phyloP scores from a whole-genome alignment of 2,329 filamentous ascomycete genomes.

The Aspergillus carbonarius region DNA sequence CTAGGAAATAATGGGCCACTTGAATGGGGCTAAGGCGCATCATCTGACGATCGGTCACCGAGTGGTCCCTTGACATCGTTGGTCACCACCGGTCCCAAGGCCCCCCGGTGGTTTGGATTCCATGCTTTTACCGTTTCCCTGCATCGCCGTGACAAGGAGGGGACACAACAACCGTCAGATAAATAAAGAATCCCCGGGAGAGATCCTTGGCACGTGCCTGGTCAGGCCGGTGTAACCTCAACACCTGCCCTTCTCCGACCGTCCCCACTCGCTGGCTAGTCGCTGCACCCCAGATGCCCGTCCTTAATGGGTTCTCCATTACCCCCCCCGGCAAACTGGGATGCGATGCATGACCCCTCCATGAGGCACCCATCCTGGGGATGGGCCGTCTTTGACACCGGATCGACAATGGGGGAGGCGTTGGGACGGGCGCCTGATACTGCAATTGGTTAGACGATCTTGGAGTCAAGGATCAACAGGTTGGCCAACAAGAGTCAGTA shows the following conservation, averaged over 20 bases:
- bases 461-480: not conserved
- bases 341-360: not conserved
- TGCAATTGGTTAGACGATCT: not conserved
- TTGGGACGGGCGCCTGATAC: not conserved
- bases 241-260: not conserved
- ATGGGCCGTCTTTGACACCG: not conserved
- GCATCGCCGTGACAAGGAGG: not conserved
- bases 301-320: not conserved
- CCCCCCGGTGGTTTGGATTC: not conserved
- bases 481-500: too few relatives aligned
- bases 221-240: not conserved
- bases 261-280: not conserved
- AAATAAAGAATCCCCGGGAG: not conserved
- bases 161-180: not conserved
- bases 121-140: not conserved
- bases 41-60: not conserved
- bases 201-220: not conserved
- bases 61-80: not conserved
- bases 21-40: not conserved
- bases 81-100: not conserved
- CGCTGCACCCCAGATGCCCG: not conserved
- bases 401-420: not conserved
- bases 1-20: not conserved
- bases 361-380: not conserved
- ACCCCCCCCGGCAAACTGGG: not conserved